These are phyloP conservation scores for Cyclotella baltica DNA, from an alignment of 108 stramenopile species.

Conservation along the genomic window DNA sequence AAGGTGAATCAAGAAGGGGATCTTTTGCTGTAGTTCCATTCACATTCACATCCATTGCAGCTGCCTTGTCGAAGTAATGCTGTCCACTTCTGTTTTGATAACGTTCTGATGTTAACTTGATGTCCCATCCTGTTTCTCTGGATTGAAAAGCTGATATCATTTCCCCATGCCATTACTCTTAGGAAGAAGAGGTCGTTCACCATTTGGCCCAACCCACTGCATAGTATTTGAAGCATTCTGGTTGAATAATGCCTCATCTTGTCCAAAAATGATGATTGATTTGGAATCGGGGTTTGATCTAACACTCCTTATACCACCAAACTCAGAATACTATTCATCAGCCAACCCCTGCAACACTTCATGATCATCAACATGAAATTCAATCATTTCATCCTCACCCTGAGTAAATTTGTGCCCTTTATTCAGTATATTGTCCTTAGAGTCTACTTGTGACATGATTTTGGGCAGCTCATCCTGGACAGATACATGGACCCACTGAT, in stretches of 20 bases:
- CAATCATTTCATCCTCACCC: neutral
- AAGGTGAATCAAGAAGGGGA: neutral
- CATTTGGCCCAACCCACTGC: neutral
- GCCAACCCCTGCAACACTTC: neutral
- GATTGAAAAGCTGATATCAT: too few species aligned
- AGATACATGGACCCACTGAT: neutral
- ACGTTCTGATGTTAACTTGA: too few species aligned
- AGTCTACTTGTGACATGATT: too few species aligned
- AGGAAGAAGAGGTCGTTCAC: too few species aligned
- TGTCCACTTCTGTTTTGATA: too few species aligned
- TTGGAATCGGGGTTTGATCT: neutral
- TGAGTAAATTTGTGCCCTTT: neutral
- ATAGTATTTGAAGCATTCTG: neutral
- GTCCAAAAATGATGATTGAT: constrained; percentile 9
- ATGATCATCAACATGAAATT: constrained; percentile 17
- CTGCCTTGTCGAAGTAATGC: neutral
- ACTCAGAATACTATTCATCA: neutral
- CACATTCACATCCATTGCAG: neutral
- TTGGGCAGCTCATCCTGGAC: too few species aligned
- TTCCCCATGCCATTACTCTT: too few species aligned
- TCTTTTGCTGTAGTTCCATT: neutral
- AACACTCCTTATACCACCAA: neutral
- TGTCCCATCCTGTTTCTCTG: too few species aligned
- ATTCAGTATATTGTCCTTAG: neutral
- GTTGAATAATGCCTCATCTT: constrained; percentile 1